These are phyloP conservation scores for Pleurostoma richardsiae DNA, from an alignment of 2,329 filamentous ascomycete genomes.

Conservation along the genomic window DNA sequence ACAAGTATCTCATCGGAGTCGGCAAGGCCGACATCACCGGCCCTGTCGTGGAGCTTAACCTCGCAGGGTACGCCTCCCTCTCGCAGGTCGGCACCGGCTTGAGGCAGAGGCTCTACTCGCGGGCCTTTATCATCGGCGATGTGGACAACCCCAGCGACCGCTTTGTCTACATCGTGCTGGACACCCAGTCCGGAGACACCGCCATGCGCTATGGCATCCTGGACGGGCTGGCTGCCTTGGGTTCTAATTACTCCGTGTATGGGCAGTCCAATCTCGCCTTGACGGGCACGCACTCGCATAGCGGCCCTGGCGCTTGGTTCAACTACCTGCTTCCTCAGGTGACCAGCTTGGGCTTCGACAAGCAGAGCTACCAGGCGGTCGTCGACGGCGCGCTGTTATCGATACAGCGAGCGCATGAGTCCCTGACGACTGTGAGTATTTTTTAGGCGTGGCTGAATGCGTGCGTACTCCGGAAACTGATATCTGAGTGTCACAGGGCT, in stretches of 20 bases:
- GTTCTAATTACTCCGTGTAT: conserved; percentile 69
- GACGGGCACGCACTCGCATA: conserved; percentile 89
- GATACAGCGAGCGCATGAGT: conserved; percentile 73
- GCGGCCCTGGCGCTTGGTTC: conserved; percentile 86
- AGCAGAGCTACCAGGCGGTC: conserved; percentile 83
- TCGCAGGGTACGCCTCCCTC: conserved; percentile 90
- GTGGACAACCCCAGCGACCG: conserved; percentile 61
- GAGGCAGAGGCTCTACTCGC: conserved; percentile 81
- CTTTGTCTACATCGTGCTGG: conserved; percentile 83
- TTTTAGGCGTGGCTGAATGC: neutral
- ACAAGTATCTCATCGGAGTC: conserved; percentile 47
- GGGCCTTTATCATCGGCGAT: conserved; percentile 82
- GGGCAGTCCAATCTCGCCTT: conserved; percentile 78
- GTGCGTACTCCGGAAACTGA: conserved; percentile 7
- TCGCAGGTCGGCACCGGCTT: conserved; percentile 78
- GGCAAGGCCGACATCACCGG: conserved; percentile 58
- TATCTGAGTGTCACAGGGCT: conserved; percentile 40
- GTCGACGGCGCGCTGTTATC: conserved; percentile 81
- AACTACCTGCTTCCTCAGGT: conserved; percentile 94
- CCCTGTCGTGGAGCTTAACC: conserved; percentile 82
- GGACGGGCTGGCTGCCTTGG: conserved; percentile 64
- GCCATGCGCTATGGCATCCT: conserved; percentile 85
- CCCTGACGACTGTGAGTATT: conserved; percentile 40
- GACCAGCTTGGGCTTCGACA: conserved; percentile 79
- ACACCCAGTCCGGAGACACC: conserved; percentile 84